Base-by-base conservation (phyloP, 495 filamentous ascomycete species). In the Lepidopterella palustris region DNA sequence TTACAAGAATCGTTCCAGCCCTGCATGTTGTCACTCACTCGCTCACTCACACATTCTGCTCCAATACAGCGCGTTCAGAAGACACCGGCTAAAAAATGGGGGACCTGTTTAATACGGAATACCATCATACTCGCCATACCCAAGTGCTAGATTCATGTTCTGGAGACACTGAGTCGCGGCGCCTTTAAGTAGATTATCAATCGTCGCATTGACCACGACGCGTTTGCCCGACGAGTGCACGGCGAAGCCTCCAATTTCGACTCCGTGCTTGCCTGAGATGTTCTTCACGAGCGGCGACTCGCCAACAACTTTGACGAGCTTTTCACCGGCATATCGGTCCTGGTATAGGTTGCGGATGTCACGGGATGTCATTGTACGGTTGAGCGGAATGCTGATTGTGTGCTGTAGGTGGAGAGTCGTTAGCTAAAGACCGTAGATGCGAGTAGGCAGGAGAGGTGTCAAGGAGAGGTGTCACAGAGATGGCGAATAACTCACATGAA, bases 181-280 rank as follows among this genome's bases (percentile, higher is more conserved):
- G 39, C 93, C 93, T 83, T 98, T 98, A 55, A 96, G 79, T 60
- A 97, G 77, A 75, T 98, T 97, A 73, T 98, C 93, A 65, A 98
- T 97, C n/a, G 92, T 96, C 21, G 87, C 92, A 71, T 91, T 95
- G 52, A 98, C 84, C 52, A 98, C 93, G 0, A 92, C 93, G 31
- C 93, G 80, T 79, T 89, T 92, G 48, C 92, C 92, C 25, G 80
- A 80, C 58, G 83, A 88, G 76, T 96, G 88, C 42, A 97, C 92
- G 42, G 86, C 90, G 67, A 97, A 97, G 24, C 92, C 91, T 59
- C 93, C 93, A 73, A 98, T 89, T 77, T 97, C 90, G 20, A 96
- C 84, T 8, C 91, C 91, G 69, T 98, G 93, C 74, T 86, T 92
- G 35, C 88, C 89, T 59, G 85, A 83, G 67, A 98, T 97, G 71